Evolutionary conservation across 1,284 basidiomycete genomes (phyloP).

Genomic region (Tetrapyrgos nigripes): DNA sequence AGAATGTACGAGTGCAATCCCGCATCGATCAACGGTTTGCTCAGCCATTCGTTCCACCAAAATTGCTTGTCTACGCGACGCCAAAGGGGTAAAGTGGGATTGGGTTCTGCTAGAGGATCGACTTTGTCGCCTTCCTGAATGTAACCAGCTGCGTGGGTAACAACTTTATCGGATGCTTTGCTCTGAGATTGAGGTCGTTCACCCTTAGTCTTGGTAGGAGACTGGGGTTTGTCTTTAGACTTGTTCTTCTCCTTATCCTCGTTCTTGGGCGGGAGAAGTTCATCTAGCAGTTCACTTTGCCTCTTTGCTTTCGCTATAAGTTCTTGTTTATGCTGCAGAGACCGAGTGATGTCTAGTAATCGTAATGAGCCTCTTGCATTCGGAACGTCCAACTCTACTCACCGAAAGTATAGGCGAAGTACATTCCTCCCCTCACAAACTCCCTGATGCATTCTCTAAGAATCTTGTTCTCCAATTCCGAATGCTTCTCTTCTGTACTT

Average conservation of each 20-base stretch:
- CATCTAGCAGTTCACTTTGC: slow-evolving; percentile 60
- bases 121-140: slow-evolving; percentile 44
- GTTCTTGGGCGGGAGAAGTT: slow-evolving; percentile 38
- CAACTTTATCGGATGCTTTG: too few relatives aligned
- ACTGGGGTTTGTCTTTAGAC: not conserved
- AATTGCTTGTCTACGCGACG: slow-evolving; percentile 82
- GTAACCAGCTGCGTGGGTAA: not conserved
- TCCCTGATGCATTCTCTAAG: slow-evolving; percentile 75
- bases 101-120: slow-evolving; percentile 69
- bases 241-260: not conserved
- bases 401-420: slow-evolving; percentile 83
- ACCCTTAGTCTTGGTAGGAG: not conserved
- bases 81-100: slow-evolving; percentile 80
- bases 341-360: slow-evolving; percentile 76
- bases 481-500: slow-evolving; percentile 67
- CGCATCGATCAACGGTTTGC: slow-evolving; percentile 76
- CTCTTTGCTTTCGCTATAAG: slow-evolving; percentile 59
- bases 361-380: too few relatives aligned
- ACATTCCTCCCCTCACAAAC: slow-evolving; percentile 81
- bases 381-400: slow-evolving; percentile 21
- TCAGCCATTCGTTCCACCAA: slow-evolving; percentile 91
- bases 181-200: not conserved
- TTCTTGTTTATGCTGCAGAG: slow-evolving; percentile 81
- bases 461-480: slow-evolving; percentile 79
- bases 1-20: slow-evolving; percentile 86